Percentiles rank a stretch among this genome's conserved stretches.
phyloP scores from a whole-genome alignment of 352 stramenopile genomes.

The Blastocystis sp. region DNA sequence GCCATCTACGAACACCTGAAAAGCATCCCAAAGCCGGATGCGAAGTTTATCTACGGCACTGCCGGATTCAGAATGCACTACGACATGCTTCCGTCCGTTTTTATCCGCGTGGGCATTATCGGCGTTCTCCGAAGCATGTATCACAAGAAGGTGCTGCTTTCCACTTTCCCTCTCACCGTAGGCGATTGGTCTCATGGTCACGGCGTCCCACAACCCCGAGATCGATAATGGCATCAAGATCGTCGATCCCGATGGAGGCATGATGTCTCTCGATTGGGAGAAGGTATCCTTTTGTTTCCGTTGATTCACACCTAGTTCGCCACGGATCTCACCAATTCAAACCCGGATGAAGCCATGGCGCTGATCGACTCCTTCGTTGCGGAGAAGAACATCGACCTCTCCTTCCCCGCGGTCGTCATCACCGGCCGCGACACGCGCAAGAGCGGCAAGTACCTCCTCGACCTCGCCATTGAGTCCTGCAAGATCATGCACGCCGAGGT shows the following conservation, averaged over 20 bases:
- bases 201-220: constrained; percentile 85
- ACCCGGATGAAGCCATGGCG: constrained; percentile 79
- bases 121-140: constrained; percentile 57
- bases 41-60: constrained; percentile 65
- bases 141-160: constrained; percentile 36
- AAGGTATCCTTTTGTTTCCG: constrained; percentile 71
- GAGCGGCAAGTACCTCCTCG: constrained; percentile 71
- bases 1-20: constrained; percentile 54
- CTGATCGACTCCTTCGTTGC: constrained; percentile 81
- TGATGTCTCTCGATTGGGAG: constrained; percentile 86
- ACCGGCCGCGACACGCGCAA: constrained; percentile 84
- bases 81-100: constrained; percentile 48
- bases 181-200: constrained; percentile 86
- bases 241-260: constrained; percentile 85
- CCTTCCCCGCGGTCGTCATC: constrained; percentile 72
- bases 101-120: constrained; percentile 61
- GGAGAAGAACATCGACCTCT: constrained; percentile 72
- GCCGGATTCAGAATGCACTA: constrained; percentile 63
- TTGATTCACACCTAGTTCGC: constrained; percentile 74
- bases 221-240: constrained; percentile 90
- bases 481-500: constrained; percentile 83
- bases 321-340: constrained; percentile 79
- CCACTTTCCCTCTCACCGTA: background rate
- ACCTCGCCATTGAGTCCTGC: constrained; percentile 83
- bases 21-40: constrained; percentile 43